phyloP scores from a whole-genome alignment of 169 alveolate species.

The Cryptosporidium baileyi region DNA sequence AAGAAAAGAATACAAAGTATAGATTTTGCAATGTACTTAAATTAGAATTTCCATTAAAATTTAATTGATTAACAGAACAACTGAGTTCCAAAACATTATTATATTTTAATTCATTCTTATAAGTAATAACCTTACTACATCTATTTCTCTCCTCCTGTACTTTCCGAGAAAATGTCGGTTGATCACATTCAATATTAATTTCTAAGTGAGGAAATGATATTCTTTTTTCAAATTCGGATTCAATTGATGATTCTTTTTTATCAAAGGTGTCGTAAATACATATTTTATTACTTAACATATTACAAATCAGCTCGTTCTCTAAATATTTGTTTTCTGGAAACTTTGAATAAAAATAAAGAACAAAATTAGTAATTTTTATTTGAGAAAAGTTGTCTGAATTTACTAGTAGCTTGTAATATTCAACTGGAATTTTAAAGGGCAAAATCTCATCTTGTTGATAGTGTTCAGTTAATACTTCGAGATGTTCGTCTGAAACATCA shows the following conservation, averaged over 20 bases:
- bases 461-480: neutral
- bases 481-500: neutral
- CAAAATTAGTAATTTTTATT: no score
- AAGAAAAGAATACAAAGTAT: neutral
- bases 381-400: no score
- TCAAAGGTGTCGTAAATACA: no score
- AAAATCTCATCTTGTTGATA: slow-evolving; percentile 2
- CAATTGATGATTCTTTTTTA: no score
- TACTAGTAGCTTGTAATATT: no score
- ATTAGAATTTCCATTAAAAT: neutral
- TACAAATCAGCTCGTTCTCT: no score
- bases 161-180: neutral
- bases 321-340: no score
- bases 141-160: neutral
- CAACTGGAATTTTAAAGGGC: slow-evolving; percentile 13
- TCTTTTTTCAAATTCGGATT: no score
- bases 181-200: neutral
- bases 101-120: no score
- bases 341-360: no score
- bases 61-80: neutral
- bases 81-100: neutral
- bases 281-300: no score
- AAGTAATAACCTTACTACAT: neutral
- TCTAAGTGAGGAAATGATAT: neutral
- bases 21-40: slow-evolving; percentile 11